Evolutionary conservation across 2,329 filamentous ascomycete species (phyloP).

Genomic region (Ceratocystis huliohia): DNA sequence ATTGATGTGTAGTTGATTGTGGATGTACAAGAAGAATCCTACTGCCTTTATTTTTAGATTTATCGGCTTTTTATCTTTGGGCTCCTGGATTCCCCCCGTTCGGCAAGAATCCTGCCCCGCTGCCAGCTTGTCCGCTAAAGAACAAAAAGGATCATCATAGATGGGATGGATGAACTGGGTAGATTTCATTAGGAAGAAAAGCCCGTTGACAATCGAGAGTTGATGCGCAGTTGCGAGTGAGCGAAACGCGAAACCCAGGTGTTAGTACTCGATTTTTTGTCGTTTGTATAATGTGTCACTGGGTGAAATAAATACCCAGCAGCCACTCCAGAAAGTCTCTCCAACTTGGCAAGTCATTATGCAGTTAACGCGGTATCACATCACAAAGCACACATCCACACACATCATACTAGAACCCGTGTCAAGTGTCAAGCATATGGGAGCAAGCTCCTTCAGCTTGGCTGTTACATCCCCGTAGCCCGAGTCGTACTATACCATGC

Average conservation of each 20-base stretch:
- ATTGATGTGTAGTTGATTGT: neutral
- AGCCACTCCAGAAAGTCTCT: too few relatives aligned
- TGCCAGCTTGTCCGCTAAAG: neutral
- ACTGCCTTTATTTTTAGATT: neutral
- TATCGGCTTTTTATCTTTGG: neutral
- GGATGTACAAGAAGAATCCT: conserved; percentile 1
- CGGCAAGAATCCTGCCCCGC: conserved; percentile 5
- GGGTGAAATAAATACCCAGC: neutral
- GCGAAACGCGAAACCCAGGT: too few relatives aligned
- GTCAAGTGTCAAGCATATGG: neutral
- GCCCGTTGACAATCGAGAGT: neutral
- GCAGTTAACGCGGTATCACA: neutral
- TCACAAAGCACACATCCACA: too few relatives aligned
- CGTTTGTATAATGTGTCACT: neutral
- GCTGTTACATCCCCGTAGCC: neutral
- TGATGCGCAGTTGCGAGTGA: too few relatives aligned
- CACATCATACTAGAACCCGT: neutral
- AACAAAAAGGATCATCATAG: conserved; percentile 1
- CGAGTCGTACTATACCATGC: neutral
- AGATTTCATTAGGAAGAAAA: neutral
- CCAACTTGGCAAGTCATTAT: neutral
- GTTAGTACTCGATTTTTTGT: too few relatives aligned
- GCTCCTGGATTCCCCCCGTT: neutral
- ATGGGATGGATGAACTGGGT: neutral
- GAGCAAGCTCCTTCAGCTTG: neutral